Evolutionary conservation across 2,329 filamentous ascomycete genomes (phyloP), one percentile per base, ranked within the genome.

Genomic region (Aspergillus texensis): DNA sequence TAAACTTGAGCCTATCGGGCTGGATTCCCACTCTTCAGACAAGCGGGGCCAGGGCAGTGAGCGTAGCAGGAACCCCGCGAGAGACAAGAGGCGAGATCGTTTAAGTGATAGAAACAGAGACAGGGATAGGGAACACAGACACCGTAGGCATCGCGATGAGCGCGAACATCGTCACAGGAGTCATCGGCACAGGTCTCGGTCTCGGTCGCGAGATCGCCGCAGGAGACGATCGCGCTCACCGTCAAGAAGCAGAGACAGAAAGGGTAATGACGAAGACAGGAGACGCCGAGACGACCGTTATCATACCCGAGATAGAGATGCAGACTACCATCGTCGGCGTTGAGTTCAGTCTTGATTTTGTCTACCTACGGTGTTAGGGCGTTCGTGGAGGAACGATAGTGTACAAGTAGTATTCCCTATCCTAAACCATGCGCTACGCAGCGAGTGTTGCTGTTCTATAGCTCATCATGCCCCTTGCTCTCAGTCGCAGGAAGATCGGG

Each of bases 401-500:
- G 58, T 68, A 62, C 52, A 68, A 34, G 54, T 24, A 59, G 48
- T 60, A 58, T 43, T 54, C 39, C 43, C 30, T 61, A 52, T 32
- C 57, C 41, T 66, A 64, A 61, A 45, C 39, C 50, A 62, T 61
- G 43, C 45, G 68, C 52, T 69, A 65, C 58, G 65, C 52, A 61
- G 36, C 48, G 36, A 28, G 32, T 52, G 43, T 14, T 56, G 58
- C 64, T 60, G 34, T 43, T 64, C 68, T 77, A 86, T 73, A 86
- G 70, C 74, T 86, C 84, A 71, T 85, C 83, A 67, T 83, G 82
- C 14, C 71, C 74, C 12, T 62, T 70, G 48, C 70, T 70, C 58
- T 67, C 68, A 41, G 59, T 57, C 30, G 69, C 67, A 45, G 70
- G 70, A 48, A 92, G 74, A 70, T 96, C 90, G 8, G 93, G 91